phyloP scores from a whole-genome alignment of 805 yeast species.

The Lachancea kluyveri region DNA sequence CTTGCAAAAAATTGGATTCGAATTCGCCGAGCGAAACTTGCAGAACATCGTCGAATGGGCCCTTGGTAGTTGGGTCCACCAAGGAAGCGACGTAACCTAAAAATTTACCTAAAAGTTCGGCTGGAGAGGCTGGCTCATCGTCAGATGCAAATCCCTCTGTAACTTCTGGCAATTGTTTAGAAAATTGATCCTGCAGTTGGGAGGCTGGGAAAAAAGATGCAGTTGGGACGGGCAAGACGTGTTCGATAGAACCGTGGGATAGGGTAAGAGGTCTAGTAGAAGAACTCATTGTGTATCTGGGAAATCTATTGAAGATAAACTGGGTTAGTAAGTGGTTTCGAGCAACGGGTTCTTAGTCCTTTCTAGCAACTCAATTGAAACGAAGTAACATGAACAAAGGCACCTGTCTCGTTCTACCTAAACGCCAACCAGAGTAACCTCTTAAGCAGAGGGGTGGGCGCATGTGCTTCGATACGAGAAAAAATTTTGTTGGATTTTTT shows the following conservation, averaged over 20 bases:
- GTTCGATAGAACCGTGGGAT: conserved; percentile 82
- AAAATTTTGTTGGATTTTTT: too few species aligned
- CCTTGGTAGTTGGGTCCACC: conserved; percentile 36
- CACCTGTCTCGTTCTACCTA: too few species aligned
- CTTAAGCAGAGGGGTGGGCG: too few species aligned
- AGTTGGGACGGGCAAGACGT: conserved; percentile 81
- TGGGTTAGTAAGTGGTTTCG: too few species aligned
- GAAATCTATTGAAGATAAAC: too few species aligned
- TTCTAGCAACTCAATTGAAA: too few species aligned
- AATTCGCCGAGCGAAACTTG: conserved; percentile 72
- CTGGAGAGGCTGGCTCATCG: conserved; percentile 80
- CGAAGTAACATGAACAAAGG: too few species aligned
- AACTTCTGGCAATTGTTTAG: conserved; percentile 65
- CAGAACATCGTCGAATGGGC: conserved; percentile 62
- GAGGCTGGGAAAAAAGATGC: conserved; percentile 71
- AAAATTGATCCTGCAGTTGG: conserved; percentile 83
- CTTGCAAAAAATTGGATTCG: conserved; percentile 69
- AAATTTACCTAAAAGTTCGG: conserved; percentile 79
- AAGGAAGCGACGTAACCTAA: conserved; percentile 62
- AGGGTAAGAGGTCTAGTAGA: conserved; percentile 77
- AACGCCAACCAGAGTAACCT: too few species aligned
- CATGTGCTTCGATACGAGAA: too few species aligned
- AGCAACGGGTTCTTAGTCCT: too few species aligned
- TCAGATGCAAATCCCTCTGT: conserved; percentile 84
- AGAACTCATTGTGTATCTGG: conserved; percentile 13